phyloP scores from a whole-genome alignment of 768 basidiomycete genomes.

The Nidula microcarpa region DNA sequence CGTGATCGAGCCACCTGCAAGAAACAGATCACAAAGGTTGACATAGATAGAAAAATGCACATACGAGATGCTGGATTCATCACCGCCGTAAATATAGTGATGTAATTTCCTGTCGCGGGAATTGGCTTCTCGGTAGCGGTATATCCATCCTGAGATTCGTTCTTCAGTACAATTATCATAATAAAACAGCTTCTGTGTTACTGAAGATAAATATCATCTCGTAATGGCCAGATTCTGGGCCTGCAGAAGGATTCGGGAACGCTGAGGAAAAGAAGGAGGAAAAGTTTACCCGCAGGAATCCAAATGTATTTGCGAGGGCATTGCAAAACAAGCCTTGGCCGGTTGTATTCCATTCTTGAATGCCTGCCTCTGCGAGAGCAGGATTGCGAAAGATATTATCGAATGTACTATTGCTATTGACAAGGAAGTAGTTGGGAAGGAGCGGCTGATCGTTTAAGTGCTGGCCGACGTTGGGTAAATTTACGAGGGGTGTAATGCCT shows the following conservation, averaged over 20 bases:
- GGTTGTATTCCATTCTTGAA: not conserved
- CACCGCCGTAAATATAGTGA: not conserved
- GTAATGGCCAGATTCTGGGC: not conserved
- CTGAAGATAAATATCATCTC: not conserved
- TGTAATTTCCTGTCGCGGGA: not conserved
- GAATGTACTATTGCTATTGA: conserved; percentile 8
- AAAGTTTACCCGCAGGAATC: not conserved
- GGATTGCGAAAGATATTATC: not conserved
- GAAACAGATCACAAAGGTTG: not conserved
- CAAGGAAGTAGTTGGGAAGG: conserved; percentile 3
- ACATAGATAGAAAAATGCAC: not conserved
- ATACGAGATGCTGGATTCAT: not conserved
- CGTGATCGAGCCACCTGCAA: conserved; percentile 16
- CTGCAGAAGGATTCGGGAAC: not conserved
- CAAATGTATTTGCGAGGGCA: not conserved
- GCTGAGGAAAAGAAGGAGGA: too few relatives aligned
- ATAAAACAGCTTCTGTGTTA: not conserved
- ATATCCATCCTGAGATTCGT: not conserved
- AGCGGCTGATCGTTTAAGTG: conserved; percentile 14
- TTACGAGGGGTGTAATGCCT: conserved; percentile 10
- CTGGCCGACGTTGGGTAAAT: conserved; percentile 14
- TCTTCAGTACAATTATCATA: not conserved
- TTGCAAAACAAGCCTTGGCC: not conserved
- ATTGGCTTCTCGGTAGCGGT: not conserved
- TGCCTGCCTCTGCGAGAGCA: not conserved